phyloP scores from a whole-genome alignment of 1,284 basidiomycete species.

The Cryptococcus sp. region DNA sequence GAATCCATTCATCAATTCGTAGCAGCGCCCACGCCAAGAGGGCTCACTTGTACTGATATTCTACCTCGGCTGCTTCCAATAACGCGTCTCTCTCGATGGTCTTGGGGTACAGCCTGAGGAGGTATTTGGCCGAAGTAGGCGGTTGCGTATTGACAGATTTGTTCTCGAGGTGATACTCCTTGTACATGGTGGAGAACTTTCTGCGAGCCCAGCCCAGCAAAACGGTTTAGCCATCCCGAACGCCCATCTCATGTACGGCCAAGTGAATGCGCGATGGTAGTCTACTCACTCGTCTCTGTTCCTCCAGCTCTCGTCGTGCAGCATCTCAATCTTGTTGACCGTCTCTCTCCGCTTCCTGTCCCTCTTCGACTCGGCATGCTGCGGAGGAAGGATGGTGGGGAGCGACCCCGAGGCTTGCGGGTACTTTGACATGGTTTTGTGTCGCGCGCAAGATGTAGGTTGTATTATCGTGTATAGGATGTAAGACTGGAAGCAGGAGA shows the following conservation, averaged over 20 bases:
- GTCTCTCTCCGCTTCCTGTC: conserved; percentile 57
- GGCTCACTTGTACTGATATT: conserved; percentile 55
- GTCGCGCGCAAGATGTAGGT: not conserved
- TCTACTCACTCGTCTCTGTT: conserved; percentile 54
- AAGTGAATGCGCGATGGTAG: not conserved
- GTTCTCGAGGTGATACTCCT: conserved; percentile 50
- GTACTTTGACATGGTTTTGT: conserved; percentile 23
- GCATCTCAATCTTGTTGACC: conserved; percentile 56
- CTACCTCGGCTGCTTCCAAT: conserved; percentile 52
- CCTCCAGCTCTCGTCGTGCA: conserved; percentile 55
- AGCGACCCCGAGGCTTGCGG: conserved; percentile 14
- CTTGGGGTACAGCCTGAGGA: conserved; percentile 55
- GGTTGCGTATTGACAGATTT: conserved; percentile 51
- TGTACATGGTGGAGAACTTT: conserved; percentile 52
- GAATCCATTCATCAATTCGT: too few species aligned
- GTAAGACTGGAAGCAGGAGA: not conserved
- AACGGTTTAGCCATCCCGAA: too few species aligned
- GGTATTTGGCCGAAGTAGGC: conserved; percentile 54
- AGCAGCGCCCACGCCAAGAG: not conserved
- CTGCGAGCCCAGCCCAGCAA: conserved; percentile 23
- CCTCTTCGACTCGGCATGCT: conserved; percentile 53
- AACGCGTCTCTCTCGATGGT: conserved; percentile 56
- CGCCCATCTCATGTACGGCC: too few species aligned
- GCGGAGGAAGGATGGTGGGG: conserved; percentile 43
- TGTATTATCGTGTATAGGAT: not conserved